A percentile compares a stretch with the other conserved stretches of the same genome.
Conservation (phyloP, 1,284 basidiomycete genomes). For the Austropuccinia psidii region DNA sequence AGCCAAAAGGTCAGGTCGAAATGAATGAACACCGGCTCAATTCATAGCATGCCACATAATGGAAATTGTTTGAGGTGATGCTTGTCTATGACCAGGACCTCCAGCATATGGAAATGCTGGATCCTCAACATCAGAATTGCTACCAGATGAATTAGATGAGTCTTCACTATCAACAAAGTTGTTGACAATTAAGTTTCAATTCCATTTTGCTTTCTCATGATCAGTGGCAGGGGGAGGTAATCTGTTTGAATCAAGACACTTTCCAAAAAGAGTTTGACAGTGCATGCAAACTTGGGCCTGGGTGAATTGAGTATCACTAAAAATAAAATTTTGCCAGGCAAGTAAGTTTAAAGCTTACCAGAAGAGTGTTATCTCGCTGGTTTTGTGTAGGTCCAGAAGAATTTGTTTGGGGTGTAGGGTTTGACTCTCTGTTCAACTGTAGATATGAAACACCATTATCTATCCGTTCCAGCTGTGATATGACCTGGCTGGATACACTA, state of each 20-base stretch:
- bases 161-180: not conserved
- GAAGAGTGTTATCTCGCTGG: not conserved
- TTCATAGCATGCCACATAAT: conserved; percentile 30
- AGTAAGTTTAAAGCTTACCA: not conserved
- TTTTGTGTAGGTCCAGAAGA: not conserved
- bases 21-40: conserved; percentile 1
- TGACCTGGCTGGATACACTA: too few species aligned
- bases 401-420: not conserved
- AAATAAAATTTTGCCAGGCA: not conserved
- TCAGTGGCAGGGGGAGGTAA: conserved; percentile 17
- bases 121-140: not conserved
- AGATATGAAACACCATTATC: too few species aligned
- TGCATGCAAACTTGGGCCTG: conserved; percentile 20
- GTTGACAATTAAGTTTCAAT: not conserved
- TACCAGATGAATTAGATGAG: not conserved
- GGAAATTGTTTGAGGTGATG: not conserved
- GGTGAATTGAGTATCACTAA: not conserved
- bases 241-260: not conserved
- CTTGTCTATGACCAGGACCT: conserved; percentile 20
- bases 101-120: conserved; percentile 17
- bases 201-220: conserved; percentile 9
- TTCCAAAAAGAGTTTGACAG: conserved; percentile 13
- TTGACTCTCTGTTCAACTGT: not conserved
- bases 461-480: too few species aligned
- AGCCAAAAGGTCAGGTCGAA: conserved; percentile 13